phyloP scores from a whole-genome alignment of 768 basidiomycete species.

The Melanogaster broomeanus region DNA sequence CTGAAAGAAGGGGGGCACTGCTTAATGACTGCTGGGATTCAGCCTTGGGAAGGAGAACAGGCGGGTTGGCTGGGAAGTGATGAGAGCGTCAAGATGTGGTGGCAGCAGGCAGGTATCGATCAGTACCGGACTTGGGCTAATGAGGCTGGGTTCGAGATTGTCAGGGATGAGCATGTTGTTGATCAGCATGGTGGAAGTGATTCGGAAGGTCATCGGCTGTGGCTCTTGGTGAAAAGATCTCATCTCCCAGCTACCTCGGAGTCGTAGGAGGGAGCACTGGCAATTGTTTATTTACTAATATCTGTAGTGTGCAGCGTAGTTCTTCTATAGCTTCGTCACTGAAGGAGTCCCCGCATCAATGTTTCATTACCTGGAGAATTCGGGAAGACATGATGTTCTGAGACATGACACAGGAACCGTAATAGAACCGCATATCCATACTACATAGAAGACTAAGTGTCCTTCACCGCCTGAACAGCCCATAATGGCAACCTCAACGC shows the following conservation, averaged over 20 bases:
- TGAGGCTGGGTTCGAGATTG: not conserved
- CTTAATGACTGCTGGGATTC: not conserved
- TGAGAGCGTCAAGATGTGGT: not conserved
- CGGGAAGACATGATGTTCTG: too few relatives aligned
- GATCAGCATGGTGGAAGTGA: not conserved
- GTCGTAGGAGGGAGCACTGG: too few relatives aligned
- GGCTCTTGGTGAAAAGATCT: too few relatives aligned
- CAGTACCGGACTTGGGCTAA: conserved; percentile 1
- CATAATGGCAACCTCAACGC: not conserved
- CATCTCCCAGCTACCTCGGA: too few relatives aligned
- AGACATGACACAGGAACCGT: too few relatives aligned
- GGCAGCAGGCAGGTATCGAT: not conserved
- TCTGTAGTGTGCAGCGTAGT: too few relatives aligned
- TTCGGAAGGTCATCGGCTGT: not conserved
- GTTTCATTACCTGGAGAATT: too few relatives aligned
- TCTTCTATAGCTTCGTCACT: too few relatives aligned
- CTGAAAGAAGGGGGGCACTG: conserved; percentile 27
- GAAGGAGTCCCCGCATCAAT: too few relatives aligned
- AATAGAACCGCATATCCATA: too few relatives aligned
- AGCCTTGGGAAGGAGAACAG: not conserved
- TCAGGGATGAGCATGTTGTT: not conserved
- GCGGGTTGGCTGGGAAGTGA: conserved; percentile 1
- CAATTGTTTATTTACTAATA: too few relatives aligned
- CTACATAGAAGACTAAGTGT: not conserved
- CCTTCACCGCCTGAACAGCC: not conserved